Conservation (phyloP, 768 basidiomycete species). For the Mycena maculata region DNA sequence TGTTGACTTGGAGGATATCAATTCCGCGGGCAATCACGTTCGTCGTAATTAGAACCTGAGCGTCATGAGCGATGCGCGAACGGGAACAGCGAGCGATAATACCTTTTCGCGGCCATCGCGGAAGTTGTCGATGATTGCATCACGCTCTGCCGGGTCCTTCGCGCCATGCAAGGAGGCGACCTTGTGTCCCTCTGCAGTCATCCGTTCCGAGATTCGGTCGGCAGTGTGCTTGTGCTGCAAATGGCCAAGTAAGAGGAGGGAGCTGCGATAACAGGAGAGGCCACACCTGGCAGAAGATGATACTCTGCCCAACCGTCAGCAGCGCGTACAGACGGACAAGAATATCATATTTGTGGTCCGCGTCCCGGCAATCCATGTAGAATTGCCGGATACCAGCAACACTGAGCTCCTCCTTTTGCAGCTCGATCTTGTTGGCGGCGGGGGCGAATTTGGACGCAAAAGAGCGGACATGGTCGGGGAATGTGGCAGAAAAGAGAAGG, state of each 20-base stretch:
- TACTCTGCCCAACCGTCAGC: constrained; percentile 96
- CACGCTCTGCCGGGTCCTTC: constrained; percentile 90
- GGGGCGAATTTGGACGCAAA: constrained; percentile 96
- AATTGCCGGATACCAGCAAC: constrained; percentile 97
- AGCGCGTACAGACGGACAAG: constrained; percentile 90
- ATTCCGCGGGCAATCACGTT: constrained; percentile 99
- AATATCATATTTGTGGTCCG: constrained; percentile 95
- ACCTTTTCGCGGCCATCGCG: constrained; percentile 97
- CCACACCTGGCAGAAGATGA: constrained; percentile 95
- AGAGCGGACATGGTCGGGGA: constrained; percentile 91
- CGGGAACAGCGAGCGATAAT: not conserved
- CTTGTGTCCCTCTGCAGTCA: constrained; percentile 94
- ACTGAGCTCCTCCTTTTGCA: constrained; percentile 92
- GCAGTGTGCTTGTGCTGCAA: constrained; percentile 88
- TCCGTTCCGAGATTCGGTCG: constrained; percentile 90
- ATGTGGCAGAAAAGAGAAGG: constrained; percentile 98
- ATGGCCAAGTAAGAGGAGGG: constrained; percentile 9
- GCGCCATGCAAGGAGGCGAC: constrained; percentile 96
- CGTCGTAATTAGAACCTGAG: constrained; percentile 88
- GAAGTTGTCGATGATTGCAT: constrained; percentile 93
- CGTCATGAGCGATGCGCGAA: not conserved
- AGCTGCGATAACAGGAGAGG: not conserved
- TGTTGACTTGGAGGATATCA: constrained; percentile 98
- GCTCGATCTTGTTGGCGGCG: constrained; percentile 93
- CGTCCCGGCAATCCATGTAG: constrained; percentile 95